A percentile compares a stretch with the other conserved stretches of the same genome.
Conservation (phyloP, 768 basidiomycete species). For the Mycena pura region DNA sequence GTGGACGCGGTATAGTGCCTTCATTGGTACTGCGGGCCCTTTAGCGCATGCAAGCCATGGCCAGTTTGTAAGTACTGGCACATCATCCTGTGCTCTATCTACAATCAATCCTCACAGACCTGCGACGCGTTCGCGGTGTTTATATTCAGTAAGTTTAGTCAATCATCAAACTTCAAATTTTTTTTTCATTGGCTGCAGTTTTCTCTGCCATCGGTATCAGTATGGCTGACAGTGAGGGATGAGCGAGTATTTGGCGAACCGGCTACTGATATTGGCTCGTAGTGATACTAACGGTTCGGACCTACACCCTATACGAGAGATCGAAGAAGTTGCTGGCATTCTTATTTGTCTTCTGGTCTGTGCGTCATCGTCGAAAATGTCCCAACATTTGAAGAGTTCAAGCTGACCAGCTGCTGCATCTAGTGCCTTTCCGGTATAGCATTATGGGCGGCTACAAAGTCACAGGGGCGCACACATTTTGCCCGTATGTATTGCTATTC, state of each 20-base stretch:
- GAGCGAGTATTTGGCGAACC: too few relatives aligned
- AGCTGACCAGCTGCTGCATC: neutral
- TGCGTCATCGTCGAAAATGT: neutral
- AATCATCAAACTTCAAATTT: too few relatives aligned
- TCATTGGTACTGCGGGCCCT: neutral
- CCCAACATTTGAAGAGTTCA: neutral
- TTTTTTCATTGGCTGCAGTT: neutral
- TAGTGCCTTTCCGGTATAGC: neutral
- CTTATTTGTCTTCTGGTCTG: constrained; percentile 15
- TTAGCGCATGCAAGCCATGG: neutral
- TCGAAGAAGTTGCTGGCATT: constrained; percentile 14
- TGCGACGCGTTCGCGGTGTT: constrained; percentile 1
- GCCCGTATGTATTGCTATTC: neutral
- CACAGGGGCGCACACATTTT: neutral
- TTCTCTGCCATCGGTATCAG: neutral
- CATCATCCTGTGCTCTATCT: neutral
- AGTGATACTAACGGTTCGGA: constrained; percentile 14
- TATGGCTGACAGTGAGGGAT: neutral
- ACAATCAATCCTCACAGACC: neutral
- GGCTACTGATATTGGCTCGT: too few relatives aligned
- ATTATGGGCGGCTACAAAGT: constrained; percentile 8
- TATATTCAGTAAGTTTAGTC: neutral
- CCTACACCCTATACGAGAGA: constrained; percentile 14
- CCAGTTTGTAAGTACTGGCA: neutral
- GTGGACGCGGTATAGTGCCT: neutral